A percentile compares a stretch with the other conserved stretches of the same genome.
Evolutionary conservation across 1,284 basidiomycete species (phyloP).

Genomic region (Entoloma clypeatum): DNA sequence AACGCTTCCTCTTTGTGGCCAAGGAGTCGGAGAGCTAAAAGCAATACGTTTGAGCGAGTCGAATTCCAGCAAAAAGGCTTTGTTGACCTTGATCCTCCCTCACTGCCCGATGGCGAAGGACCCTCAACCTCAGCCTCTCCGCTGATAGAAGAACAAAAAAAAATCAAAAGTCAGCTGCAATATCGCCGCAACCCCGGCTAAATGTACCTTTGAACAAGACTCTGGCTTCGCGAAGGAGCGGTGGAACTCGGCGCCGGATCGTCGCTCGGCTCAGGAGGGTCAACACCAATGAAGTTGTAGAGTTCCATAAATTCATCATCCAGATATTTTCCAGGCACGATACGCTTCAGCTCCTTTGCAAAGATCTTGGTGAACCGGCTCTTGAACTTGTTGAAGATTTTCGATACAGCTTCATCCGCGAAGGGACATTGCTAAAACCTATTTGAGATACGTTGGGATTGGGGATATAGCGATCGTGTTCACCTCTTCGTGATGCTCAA

Average conservation of each 20-base stretch:
- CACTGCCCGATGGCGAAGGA: constrained; percentile 6
- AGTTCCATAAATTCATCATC: constrained; percentile 54
- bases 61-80: neutral
- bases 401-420: constrained; percentile 65
- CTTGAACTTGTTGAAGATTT: constrained; percentile 69
- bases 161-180: neutral
- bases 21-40: constrained; percentile 15
- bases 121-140: constrained; percentile 1
- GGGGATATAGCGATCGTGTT: constrained; percentile 18
- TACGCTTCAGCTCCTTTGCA: constrained; percentile 50
- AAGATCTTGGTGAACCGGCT: constrained; percentile 55
- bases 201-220: constrained; percentile 7
- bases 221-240: constrained; percentile 7
- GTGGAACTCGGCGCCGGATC: constrained; percentile 15
- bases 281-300: constrained; percentile 58
- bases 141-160: neutral
- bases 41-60: neutral
- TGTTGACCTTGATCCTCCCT: constrained; percentile 12
- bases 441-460: neutral
- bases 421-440: constrained; percentile 63
- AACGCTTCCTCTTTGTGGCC: constrained; percentile 1
- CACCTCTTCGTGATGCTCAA: constrained; percentile 58
- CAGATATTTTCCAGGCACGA: constrained; percentile 52
- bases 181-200: neutral
- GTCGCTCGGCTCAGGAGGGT: constrained; percentile 35